phyloP scores from a whole-genome alignment of 176 grass and related monocot species.

The Aegilops tauschii region DNA sequence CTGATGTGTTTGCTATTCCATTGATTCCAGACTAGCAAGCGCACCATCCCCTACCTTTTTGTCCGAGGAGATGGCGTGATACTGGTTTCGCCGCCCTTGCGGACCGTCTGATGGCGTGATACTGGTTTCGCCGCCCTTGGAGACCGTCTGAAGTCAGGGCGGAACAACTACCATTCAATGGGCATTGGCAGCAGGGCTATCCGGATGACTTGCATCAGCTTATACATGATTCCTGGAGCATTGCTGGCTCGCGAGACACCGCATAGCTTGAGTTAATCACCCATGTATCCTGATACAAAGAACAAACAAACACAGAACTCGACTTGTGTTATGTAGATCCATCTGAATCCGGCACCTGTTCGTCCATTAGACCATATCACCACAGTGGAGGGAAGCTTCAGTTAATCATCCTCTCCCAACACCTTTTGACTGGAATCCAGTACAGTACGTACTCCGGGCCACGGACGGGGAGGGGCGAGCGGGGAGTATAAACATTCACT shows the following conservation, averaged over 20 bases:
- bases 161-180: neutral
- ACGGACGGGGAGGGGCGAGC: too few species aligned
- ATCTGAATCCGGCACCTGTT: neutral
- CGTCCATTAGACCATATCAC: neutral
- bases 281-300: neutral
- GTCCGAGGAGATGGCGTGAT: slow-evolving; percentile 74
- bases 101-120: slow-evolving; percentile 53
- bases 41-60: slow-evolving; percentile 76
- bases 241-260: neutral
- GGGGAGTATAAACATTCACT: too few species aligned
- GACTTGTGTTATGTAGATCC: neutral
- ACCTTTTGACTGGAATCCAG: neutral
- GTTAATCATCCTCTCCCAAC: neutral
- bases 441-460: too few species aligned
- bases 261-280: neutral
- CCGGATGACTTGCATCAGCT: neutral
- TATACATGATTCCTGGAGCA: neutral
- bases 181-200: neutral
- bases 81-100: slow-evolving; percentile 64
- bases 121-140: slow-evolving; percentile 70
- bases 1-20: neutral
- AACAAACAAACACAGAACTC: neutral
- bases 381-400: neutral
- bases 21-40: slow-evolving; percentile 49
- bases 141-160: slow-evolving; percentile 41